These are phyloP conservation scores for Gloeophyllum trabeum DNA, from an alignment of 768 basidiomycete genomes.

Conservation along the genomic window DNA sequence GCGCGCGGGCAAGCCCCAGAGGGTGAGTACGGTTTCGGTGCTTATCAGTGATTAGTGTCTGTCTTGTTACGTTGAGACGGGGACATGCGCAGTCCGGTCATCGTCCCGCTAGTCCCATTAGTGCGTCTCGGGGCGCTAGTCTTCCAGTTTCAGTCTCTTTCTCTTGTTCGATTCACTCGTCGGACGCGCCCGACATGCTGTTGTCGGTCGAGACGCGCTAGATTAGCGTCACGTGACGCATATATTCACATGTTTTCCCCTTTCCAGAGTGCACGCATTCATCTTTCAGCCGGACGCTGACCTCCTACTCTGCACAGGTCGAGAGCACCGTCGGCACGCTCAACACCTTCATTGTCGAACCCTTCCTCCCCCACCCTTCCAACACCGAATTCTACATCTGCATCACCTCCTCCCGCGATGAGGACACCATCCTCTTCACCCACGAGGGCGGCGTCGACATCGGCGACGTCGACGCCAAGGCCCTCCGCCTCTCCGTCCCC, in stretches of 20 bases:
- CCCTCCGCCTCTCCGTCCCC: constrained; percentile 77
- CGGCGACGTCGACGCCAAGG: constrained; percentile 97
- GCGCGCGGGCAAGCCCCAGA: constrained; percentile 86
- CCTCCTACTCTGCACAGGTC: constrained; percentile 37
- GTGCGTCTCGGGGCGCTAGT: no score
- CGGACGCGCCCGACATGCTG: no score
- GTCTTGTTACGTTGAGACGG: no score
- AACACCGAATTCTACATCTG: constrained; percentile 97
- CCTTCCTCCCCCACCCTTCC: constrained; percentile 93
- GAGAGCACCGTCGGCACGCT: constrained; percentile 91
- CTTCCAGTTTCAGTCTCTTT: no score
- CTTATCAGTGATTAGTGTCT: no score
- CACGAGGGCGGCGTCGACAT: constrained; percentile 98
- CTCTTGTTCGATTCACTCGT: no score
- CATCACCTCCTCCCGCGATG: constrained; percentile 90
- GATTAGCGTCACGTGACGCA: no score
- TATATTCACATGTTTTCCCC: no score
- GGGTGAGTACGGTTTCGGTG: constrained; percentile 34
- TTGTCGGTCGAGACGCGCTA: no score
- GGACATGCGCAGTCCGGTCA: no score
- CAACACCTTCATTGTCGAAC: constrained; percentile 97
- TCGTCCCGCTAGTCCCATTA: no score
- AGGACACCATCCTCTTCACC: constrained; percentile 95
- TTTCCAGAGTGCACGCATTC: no score
- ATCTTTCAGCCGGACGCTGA: not conserved